Evolutionary conservation across 257 asterid species (phyloP).

Genomic region (Euphrasia confusa): DNA sequence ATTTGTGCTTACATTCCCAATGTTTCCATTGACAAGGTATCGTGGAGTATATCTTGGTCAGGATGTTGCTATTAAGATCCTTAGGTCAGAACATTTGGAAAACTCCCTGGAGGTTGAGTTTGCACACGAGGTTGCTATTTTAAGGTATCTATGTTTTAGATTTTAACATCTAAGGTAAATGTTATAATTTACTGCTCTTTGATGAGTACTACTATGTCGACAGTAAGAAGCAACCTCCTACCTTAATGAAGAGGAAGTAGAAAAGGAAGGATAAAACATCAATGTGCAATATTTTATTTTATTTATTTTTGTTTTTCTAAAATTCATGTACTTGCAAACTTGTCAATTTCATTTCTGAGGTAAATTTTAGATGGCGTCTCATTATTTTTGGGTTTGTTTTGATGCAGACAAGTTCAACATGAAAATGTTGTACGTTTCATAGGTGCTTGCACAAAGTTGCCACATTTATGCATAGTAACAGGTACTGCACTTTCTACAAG

Average conservation of each 20-base stretch:
- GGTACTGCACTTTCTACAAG: conserved; percentile 44
- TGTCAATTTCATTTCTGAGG: neutral
- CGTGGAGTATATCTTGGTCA: conserved; percentile 68
- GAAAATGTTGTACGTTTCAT: conserved; percentile 70
- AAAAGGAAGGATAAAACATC: neutral
- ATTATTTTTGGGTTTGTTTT: conserved; percentile 23
- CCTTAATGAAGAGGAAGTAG: neutral
- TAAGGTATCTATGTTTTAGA: conserved; percentile 43
- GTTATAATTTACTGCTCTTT: conserved; percentile 1
- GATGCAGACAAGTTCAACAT: conserved; percentile 80
- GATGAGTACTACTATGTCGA: neutral
- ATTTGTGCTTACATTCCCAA: conserved; percentile 22
- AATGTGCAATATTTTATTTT: conserved; percentile 1
- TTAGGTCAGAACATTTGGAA: conserved; percentile 70
- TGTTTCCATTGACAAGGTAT: conserved; percentile 49
- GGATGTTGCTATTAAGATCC: conserved; percentile 83
- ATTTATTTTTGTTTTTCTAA: neutral
- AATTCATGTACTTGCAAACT: conserved; percentile 12
- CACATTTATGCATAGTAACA: conserved; percentile 77
- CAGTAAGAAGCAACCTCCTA: neutral
- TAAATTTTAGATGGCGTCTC: conserved; percentile 15
- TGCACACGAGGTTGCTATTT: conserved; percentile 69
- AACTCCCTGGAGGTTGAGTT: conserved; percentile 65
- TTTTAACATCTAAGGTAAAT: neutral
- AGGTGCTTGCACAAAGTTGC: conserved; percentile 79